These are phyloP conservation scores for Trametopsis cervina DNA, from an alignment of 768 basidiomycete genomes.

Conservation along the genomic window DNA sequence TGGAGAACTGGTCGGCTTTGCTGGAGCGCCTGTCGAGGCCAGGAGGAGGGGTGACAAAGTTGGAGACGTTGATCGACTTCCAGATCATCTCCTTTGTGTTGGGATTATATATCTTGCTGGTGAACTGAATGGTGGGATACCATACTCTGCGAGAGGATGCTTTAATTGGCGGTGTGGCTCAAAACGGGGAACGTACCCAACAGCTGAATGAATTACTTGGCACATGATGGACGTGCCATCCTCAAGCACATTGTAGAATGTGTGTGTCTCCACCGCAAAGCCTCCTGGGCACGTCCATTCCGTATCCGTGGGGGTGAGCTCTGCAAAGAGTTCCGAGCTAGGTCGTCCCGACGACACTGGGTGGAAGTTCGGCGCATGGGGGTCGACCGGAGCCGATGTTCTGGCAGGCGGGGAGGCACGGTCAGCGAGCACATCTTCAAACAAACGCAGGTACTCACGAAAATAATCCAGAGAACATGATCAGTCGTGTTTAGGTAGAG, in stretches of 20 bases:
- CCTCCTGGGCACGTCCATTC: conserved; percentile 80
- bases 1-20: conserved; percentile 80
- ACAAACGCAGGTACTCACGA: conserved; percentile 48
- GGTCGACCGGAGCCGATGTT: conserved; percentile 50
- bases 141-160: conserved; percentile 53
- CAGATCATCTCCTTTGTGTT: conserved; percentile 67
- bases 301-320: conserved; percentile 65
- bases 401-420: no score
- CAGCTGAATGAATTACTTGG: conserved; percentile 82
- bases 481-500: conserved; percentile 17
- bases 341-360: conserved; percentile 63
- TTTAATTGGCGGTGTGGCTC: conserved; percentile 1
- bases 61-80: conserved; percentile 82
- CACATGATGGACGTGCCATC: conserved; percentile 77
- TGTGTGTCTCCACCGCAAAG: conserved; percentile 88
- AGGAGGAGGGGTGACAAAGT: conserved; percentile 71
- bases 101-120: conserved; percentile 82
- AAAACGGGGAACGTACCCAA: conserved; percentile 57
- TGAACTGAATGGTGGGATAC: conserved; percentile 93
- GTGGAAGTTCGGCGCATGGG: conserved; percentile 72
- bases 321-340: conserved; percentile 60
- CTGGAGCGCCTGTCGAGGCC: conserved; percentile 78
- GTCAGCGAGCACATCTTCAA: conserved; percentile 8
- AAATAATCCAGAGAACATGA: conserved; percentile 74
- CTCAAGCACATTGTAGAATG: conserved; percentile 73